Evolutionary conservation across 1,139 yeast species (phyloP), one percentile per base, ranked within the genome.

Genomic region (Petasospora fabianii): DNA sequence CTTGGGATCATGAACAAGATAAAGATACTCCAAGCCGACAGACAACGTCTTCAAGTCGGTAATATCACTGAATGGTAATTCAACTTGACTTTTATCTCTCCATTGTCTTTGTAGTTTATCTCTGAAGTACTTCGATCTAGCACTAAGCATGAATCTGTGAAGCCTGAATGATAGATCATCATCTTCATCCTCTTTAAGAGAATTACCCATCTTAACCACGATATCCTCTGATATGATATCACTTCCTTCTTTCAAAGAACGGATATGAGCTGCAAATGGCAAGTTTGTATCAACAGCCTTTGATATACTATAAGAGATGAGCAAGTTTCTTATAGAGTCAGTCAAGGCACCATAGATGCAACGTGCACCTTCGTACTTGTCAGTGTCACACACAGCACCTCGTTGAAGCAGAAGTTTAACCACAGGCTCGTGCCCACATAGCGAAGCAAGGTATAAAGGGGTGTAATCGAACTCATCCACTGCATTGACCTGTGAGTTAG

Each of bases 321-420:
- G 60, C 20, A 81, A 57, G 38, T 75, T 71, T 34, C 88, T 60
- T 19, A 84, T 84, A 11, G 66, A 61, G 52, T 82, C 87, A 19
- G 74, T 84, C 41, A 84, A 60, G 0, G 94, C 94, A 2, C 90
- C 94, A 54, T 84, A 83, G 2, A 84, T 69, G 49, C 92, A 84
- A 32, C 94, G 68, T 10, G 83, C 87, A 3, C 95, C 94, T 58
- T 84, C 85, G 54, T 78, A 79, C 16, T 88, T 80, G 54, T 84
- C 92, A 54, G 88, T 68, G 56, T 83, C 90, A 58, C 90, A 82
- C 2, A 78, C 69, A 0, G 94, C 88, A 7, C 95, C 95, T 36
- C 74, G 62, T 37, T 80, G 69, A 10, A 84, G 63, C 22, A 84
- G 62, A 38, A 80, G 60, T 42, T 66, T 69, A 13, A 84, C 94